Conservation (phyloP, 2,329 filamentous ascomycete species). For the Scedosporium aurantiacum region DNA sequence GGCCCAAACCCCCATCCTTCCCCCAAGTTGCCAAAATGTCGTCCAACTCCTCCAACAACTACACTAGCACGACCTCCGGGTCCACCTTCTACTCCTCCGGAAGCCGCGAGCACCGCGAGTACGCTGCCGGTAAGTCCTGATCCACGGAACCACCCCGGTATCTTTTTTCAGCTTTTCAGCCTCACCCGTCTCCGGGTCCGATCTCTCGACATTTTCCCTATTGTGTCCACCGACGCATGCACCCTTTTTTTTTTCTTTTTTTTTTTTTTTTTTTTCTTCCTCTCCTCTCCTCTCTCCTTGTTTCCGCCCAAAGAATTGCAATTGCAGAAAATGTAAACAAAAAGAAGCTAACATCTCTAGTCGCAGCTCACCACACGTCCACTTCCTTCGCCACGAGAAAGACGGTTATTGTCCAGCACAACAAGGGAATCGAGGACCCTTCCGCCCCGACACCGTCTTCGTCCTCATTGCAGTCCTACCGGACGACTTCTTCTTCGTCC, state of each 20-base stretch:
- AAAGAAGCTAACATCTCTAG: conserved; percentile 11
- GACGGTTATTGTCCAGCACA: conserved; percentile 22
- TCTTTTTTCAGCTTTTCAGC: conserved; percentile 3
- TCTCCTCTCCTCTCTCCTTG: not conserved
- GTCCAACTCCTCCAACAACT: conserved; percentile 18
- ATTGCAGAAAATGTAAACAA: not conserved
- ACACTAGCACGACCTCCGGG: conserved; percentile 16
- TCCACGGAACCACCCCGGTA: no score
- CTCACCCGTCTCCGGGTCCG: not conserved
- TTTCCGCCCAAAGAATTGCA: not conserved
- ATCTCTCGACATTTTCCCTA: not conserved
- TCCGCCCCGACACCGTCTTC: conserved; percentile 20
- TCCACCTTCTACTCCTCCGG: conserved; percentile 13
- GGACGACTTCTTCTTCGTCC: conserved; percentile 11
- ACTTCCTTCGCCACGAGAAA: conserved; percentile 14
- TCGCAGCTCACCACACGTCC: conserved; percentile 16
- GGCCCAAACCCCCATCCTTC: conserved; percentile 15
- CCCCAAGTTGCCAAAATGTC: conserved; percentile 22
- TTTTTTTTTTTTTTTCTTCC: not conserved
- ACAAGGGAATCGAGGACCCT: conserved; percentile 18
- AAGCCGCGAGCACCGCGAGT: conserved; percentile 18
- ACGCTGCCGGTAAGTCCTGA: conserved; percentile 19
- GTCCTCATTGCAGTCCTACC: conserved; percentile 11
- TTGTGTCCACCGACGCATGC: not conserved
- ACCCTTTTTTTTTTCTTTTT: not conserved